phyloP scores from a whole-genome alignment of 345 rosid species.

The Hibiscus trionum region DNA sequence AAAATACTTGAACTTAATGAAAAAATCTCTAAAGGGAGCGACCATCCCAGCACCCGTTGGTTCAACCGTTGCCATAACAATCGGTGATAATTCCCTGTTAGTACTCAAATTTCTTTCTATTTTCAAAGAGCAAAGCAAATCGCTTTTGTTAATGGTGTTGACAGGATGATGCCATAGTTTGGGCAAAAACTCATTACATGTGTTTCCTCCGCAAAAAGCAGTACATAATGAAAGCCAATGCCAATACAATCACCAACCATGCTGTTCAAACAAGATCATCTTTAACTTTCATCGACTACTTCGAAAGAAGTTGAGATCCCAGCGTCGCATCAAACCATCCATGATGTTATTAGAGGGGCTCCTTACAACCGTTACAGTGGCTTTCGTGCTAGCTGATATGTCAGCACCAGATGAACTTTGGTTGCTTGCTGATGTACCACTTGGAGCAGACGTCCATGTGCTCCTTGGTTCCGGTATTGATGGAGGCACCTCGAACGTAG shows the following conservation, averaged over 20 bases:
- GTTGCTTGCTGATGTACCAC: slow-evolving; percentile 26
- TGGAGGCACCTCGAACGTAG: slow-evolving; percentile 16
- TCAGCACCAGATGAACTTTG: slow-evolving; percentile 39
- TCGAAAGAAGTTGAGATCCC: slow-evolving; percentile 77
- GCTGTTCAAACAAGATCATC: slow-evolving; percentile 3
- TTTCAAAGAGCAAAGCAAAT: background rate
- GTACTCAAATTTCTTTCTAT: background rate
- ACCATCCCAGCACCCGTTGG: too few relatives aligned
- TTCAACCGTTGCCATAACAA: too few relatives aligned
- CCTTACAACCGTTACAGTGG: slow-evolving; percentile 61
- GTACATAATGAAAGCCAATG: slow-evolving; percentile 6
- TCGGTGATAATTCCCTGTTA: too few relatives aligned
- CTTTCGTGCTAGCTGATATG: slow-evolving; percentile 66
- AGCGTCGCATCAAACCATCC: slow-evolving; percentile 76
- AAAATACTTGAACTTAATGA: too few relatives aligned
- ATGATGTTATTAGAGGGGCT: slow-evolving; percentile 54
- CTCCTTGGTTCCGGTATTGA: slow-evolving; percentile 23
- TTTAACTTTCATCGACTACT: slow-evolving; percentile 27
- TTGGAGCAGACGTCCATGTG: slow-evolving; percentile 20
- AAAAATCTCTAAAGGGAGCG: too few relatives aligned
- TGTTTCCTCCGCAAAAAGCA: background rate
- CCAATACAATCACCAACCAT: slow-evolving; percentile 7
- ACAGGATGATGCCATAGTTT: background rate
- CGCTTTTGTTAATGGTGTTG: background rate
- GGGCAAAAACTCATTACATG: background rate